These are phyloP conservation scores for Blastobotrys ciferrii DNA, from an alignment of 1,139 yeast species.

Conservation along the genomic window DNA sequence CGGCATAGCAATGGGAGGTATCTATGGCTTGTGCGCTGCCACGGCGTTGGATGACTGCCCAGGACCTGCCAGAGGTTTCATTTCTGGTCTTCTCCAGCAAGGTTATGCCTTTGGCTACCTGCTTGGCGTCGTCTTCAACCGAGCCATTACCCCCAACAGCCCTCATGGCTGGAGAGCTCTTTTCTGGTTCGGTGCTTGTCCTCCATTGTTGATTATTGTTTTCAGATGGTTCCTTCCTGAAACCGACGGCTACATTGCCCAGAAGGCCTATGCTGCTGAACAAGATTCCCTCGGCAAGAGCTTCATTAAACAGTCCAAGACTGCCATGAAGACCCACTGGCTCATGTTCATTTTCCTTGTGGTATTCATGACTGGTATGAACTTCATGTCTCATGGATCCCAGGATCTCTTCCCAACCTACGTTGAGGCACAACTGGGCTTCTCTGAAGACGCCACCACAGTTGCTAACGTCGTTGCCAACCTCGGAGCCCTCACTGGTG, in stretches of 20 bases:
- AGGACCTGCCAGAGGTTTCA: conserved; percentile 53
- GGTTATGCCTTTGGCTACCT: conserved; percentile 73
- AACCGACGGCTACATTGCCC: conserved; percentile 52
- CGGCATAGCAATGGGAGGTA: conserved; percentile 70
- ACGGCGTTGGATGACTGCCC: conserved; percentile 71
- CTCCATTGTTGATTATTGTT: conserved; percentile 53
- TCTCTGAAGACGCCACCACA: conserved; percentile 52
- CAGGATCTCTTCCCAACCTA: conserved; percentile 72
- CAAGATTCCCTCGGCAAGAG: conserved; percentile 27
- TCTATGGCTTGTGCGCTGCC: conserved; percentile 66
- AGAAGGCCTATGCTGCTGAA: conserved; percentile 28
- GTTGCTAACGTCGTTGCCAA: conserved; percentile 70
- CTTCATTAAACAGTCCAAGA: conserved; percentile 29
- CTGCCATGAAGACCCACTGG: conserved; percentile 39
- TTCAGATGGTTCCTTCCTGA: conserved; percentile 61
- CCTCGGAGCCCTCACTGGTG: conserved; percentile 67
- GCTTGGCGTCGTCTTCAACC: conserved; percentile 59
- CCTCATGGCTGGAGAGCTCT: conserved; percentile 69
- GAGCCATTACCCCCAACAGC: conserved; percentile 55
- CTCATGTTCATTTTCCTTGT: conserved; percentile 49
- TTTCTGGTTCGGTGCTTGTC: conserved; percentile 78
- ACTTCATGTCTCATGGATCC: conserved; percentile 70
- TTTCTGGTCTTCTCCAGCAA: conserved; percentile 68
- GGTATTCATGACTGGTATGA: conserved; percentile 60
- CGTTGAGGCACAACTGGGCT: conserved; percentile 53